Percentiles rank a stretch among this genome's conserved stretches.
These are phyloP conservation scores for Cercospora janseana DNA, from an alignment of 2,329 filamentous ascomycete species.

Conservation along the genomic window DNA sequence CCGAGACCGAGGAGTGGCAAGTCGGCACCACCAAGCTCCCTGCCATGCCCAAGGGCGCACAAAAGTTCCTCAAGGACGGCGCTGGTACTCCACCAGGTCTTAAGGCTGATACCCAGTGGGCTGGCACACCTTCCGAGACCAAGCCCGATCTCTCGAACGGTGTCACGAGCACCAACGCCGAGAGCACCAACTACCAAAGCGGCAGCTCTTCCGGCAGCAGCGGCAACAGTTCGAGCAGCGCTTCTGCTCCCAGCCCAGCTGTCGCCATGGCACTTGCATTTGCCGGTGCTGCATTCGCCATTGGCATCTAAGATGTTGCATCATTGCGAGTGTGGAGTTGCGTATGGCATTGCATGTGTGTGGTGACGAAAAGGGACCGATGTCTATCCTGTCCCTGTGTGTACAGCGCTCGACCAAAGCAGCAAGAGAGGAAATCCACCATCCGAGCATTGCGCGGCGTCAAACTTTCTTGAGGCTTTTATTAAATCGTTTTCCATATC, in stretches of 20 bases:
- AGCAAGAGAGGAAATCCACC: too few species aligned
- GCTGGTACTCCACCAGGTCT: constrained; percentile 58
- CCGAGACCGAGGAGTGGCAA: constrained; percentile 55
- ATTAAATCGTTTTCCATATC: too few species aligned
- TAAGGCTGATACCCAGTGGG: constrained; percentile 46
- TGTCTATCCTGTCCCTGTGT: too few species aligned
- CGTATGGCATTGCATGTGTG: too few species aligned
- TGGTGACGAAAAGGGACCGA: too few species aligned
- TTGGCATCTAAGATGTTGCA: constrained; percentile 11
- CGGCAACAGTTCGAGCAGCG: constrained; percentile 26
- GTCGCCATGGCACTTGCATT: constrained; percentile 14
- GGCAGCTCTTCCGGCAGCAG: constrained; percentile 22
- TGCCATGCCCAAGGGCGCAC: constrained; percentile 54
- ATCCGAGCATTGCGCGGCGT: too few species aligned
- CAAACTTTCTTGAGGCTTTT: too few species aligned
- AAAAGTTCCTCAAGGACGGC: constrained; percentile 57
- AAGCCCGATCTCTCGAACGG: constrained; percentile 43
- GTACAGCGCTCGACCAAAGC: too few species aligned
- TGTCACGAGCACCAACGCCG: constrained; percentile 20
- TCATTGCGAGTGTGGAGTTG: neutral
- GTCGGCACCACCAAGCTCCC: constrained; percentile 53
- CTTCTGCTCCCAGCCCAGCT: constrained; percentile 31
- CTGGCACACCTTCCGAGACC: constrained; percentile 50
- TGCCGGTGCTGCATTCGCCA: neutral
- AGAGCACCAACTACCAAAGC: constrained; percentile 24